Base-by-base conservation (phyloP, 305 asterid genomes). In the Fraxinus paxiana region DNA sequence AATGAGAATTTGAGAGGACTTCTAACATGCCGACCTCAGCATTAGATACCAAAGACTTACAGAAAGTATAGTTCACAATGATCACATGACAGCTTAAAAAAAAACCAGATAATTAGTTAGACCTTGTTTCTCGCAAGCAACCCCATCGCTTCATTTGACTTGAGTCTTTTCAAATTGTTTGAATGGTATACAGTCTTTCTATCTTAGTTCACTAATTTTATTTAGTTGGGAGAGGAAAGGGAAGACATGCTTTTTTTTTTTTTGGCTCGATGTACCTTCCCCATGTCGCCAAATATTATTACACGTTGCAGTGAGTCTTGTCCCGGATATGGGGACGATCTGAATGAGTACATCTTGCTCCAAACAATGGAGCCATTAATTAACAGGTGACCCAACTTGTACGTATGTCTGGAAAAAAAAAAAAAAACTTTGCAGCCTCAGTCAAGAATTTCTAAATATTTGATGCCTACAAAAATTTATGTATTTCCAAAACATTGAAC, bases 261-360 rank as follows among this genome's bases (percentile, higher is more conserved):
- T 43, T 43, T 43, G 18, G 20, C 20, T 48, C 20, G 18, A 51
- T 48, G 6, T 5, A 86, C 92, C 92, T 89, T 89, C 5, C 92
- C 92, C 91, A 88, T 85, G 83, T 89, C 92, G 41, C 92, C 92
- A 80, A 89, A 89, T 73, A 89, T 83, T 28, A 89, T 74, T 1
- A 86, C 88, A 22, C 90, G 90, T 56, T 88, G 91, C 70, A 88
- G 59, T 2, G 92, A 89, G 46, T 88, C 86, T 73, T 89, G 91
- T 22, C 92, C 92, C 1, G 88, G 89, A 80, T 65, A 89, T 22
- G 92, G 90, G 1, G 92, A 84, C 15, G 92, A 79, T 35, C 75
- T 69, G 33, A 89, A 89, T 0, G 82, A 75, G 72, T 86, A 86
- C 5, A 3, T 81, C 78, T 83, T 86, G 84, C 91, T 83, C 90